A percentile compares a stretch with the other conserved stretches of the same genome.
Conservation (phyloP, 2,329 filamentous ascomycete genomes). For the Teratosphaeria destructans region DNA sequence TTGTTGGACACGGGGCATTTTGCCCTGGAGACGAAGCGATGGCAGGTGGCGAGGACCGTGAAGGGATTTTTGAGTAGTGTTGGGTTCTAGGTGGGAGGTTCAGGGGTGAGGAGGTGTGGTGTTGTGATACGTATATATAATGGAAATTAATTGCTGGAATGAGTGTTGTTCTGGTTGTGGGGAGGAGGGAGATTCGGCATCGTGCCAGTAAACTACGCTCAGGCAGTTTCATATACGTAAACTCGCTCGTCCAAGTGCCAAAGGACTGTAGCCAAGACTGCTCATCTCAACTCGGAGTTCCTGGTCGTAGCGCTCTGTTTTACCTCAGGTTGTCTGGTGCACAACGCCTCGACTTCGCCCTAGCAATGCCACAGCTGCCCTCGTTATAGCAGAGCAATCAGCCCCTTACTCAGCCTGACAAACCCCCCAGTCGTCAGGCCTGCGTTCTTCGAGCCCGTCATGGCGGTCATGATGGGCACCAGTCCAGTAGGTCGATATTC, state of each 20-base stretch:
- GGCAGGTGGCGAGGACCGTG: neutral
- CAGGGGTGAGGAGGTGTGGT: neutral
- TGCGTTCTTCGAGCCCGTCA: neutral
- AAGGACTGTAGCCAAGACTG: too few species aligned
- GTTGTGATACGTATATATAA: neutral
- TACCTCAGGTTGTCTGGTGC: neutral
- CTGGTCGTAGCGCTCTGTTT: neutral
- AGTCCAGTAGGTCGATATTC: neutral
- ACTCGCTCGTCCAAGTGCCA: too few species aligned
- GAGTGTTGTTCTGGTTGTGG: too few species aligned
- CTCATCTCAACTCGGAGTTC: neutral
- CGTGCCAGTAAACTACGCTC: too few species aligned
- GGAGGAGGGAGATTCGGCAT: too few species aligned
- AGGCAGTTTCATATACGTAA: too few species aligned
- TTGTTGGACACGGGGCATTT: constrained; percentile 48
- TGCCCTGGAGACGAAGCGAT: constrained; percentile 31
- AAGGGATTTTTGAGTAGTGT: neutral
- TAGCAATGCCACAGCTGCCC: neutral
- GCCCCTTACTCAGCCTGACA: neutral
- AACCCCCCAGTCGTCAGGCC: neutral
- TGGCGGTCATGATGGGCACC: neutral
- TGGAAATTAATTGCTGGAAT: too few species aligned
- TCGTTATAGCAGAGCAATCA: neutral
- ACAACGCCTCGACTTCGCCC: neutral
- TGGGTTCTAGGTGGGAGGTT: neutral